Base-by-base conservation (phyloP, 2,329 filamentous ascomycete genomes). In the Aureobasidium sp. region DNA sequence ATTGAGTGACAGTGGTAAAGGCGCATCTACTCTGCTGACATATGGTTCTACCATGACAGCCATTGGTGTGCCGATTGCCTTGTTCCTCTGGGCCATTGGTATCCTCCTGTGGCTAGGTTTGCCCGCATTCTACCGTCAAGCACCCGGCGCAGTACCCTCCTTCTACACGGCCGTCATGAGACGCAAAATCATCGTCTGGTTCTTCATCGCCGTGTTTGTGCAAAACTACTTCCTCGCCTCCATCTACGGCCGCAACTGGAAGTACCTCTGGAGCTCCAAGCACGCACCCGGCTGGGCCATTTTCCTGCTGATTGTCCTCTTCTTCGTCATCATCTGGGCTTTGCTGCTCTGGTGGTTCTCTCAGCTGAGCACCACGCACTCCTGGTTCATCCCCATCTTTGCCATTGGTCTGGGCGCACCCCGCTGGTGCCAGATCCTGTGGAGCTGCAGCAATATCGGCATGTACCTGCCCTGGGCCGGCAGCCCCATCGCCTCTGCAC, bases 181-280 rank as follows among this genome's bases (percentile, higher is more conserved):
- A 51, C 81, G 86, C 63, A 87, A 86, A 73, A 84, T 87, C 64
- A 80, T 87, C 48, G 76, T 86, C 14, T 88, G 85, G 85, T 87
- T 87, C 75, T 84, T 87, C 71, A 73, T 85, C 62, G 80, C 82
- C 3, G 82, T 87, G 45, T 75, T 87, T 63, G 73, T 87, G 36
- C 85, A 87, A 69, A 88, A 88, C 72, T 87, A 85, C 78, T 88
- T 84, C 74, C 78, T 88, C 31, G 84, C 82, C 27, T 80, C 85
- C 0, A 84, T 83, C 1, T 88, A 87, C 68, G 86, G 86, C 45
- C 81, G 86, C 58, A 87, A 86, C 70, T 88, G 86, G 86, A 75
- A 76, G 45, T 88, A 80, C 74, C 78, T 87, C 22, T 87, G 84
- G 80, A 77, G 76, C 56, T 83, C 81, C 20, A 74, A 80, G 45